Conservation (phyloP, 805 yeast species). For the Yamadazyma olivae region DNA sequence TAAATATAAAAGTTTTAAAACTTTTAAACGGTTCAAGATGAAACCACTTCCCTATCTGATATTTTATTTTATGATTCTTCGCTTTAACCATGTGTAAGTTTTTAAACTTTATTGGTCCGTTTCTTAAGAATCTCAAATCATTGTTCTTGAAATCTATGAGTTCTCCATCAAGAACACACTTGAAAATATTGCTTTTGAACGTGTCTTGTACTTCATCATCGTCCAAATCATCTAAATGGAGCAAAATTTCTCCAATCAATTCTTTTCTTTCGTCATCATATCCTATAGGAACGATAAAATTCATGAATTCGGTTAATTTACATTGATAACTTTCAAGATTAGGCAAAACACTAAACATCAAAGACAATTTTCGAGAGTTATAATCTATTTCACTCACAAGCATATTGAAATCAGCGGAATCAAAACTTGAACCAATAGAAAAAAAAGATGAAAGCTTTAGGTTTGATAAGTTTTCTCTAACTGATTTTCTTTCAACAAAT, state of each 20-base stretch:
- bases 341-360: no score
- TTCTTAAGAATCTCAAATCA: constrained; percentile 29
- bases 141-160: constrained; percentile 33
- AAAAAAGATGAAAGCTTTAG: constrained; percentile 19
- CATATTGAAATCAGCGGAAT: neutral
- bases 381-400: constrained; percentile 20
- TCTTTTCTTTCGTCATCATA: neutral
- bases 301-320: no score
- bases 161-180: constrained; percentile 22
- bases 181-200: constrained; percentile 8
- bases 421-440: constrained; percentile 18
- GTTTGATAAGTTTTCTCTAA: constrained; percentile 2
- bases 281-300: neutral
- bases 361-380: constrained; percentile 2
- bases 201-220: constrained; percentile 4
- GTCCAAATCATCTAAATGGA: constrained; percentile 1
- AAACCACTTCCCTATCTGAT: constrained; percentile 38
- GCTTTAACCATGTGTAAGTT: constrained; percentile 10
- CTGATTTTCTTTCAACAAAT: neutral
- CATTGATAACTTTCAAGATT: constrained; percentile 2
- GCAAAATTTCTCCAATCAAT: neutral
- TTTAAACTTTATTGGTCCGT: constrained; percentile 4
- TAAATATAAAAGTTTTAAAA: constrained; percentile 19
- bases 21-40: constrained; percentile 32
- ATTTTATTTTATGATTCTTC: constrained; percentile 17